Percentiles rank a stretch among this genome's conserved stretches.
Evolutionary conservation across 1,284 basidiomycete species (phyloP).

Genomic region (Marasmius sp.): DNA sequence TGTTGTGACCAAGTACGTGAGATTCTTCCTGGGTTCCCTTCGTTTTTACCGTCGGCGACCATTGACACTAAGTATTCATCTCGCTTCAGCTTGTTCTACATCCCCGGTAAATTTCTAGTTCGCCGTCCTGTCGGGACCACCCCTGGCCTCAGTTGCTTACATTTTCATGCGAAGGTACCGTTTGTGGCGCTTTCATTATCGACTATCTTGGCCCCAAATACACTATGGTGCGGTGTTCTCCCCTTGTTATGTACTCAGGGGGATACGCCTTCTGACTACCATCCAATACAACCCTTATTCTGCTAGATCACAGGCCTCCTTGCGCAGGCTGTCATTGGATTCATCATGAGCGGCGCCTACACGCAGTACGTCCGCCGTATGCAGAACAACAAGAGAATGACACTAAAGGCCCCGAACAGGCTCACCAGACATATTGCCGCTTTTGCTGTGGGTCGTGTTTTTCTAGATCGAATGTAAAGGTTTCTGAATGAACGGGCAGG

Average conservation of each 20-base stretch:
- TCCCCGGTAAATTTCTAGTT: slow-evolving; percentile 42
- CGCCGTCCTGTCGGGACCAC: background rate
- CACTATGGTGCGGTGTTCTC: slow-evolving; percentile 56
- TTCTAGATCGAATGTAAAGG: too few relatives aligned
- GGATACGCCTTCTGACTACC: too few relatives aligned
- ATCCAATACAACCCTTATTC: background rate
- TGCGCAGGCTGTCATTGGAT: slow-evolving; percentile 71
- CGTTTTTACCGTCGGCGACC: background rate
- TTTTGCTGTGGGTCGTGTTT: slow-evolving; percentile 62
- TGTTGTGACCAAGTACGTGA: slow-evolving; percentile 73
- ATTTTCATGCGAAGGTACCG: slow-evolving; percentile 45
- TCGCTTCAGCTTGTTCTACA: slow-evolving; percentile 65
- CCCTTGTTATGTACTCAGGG: background rate
- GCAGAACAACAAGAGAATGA: background rate
- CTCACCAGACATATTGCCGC: slow-evolving; percentile 68
- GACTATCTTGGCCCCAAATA: slow-evolving; percentile 75
- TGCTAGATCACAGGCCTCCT: slow-evolving; percentile 67
- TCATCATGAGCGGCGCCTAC: slow-evolving; percentile 86
- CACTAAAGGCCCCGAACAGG: slow-evolving; percentile 23
- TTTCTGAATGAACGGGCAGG: slow-evolving; percentile 29
- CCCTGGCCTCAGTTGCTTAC: background rate
- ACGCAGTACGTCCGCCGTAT: slow-evolving; percentile 32
- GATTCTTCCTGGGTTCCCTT: background rate
- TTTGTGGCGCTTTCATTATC: slow-evolving; percentile 78
- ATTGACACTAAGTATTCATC: background rate